These are phyloP conservation scores for Leishmania aethiopica DNA, from an alignment of 208 protist genomes.

Conservation along the genomic window DNA sequence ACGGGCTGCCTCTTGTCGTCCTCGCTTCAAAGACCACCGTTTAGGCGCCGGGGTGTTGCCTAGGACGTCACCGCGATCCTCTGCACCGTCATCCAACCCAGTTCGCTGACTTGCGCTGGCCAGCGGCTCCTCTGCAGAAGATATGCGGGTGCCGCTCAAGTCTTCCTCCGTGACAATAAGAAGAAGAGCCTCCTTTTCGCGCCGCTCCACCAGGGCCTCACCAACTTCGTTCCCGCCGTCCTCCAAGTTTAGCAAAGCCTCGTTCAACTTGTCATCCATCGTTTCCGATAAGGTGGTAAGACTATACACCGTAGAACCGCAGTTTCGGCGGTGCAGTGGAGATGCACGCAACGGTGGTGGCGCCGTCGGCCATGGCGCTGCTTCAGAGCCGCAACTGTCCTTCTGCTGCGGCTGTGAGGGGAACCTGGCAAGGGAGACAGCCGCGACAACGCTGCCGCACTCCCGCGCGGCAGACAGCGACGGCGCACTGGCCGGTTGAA, in stretches of 20 bases:
- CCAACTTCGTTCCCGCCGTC: constrained; percentile 13
- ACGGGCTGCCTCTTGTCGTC: background rate
- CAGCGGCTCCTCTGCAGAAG: background rate
- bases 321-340: background rate
- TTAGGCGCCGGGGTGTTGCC: background rate
- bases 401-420: background rate
- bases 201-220: constrained; percentile 18
- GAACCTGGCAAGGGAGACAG: background rate
- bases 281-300: constrained; percentile 54
- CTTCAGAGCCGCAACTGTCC: background rate
- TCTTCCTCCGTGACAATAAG: constrained; percentile 15
- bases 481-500: background rate
- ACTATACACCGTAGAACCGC: constrained; percentile 1
- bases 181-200: constrained; percentile 10
- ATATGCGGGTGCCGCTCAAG: background rate
- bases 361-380: too few relatives aligned
- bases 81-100: background rate
- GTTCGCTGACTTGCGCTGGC: background rate
- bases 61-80: background rate
- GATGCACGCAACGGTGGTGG: background rate
- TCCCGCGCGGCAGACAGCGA: background rate
- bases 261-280: constrained; percentile 66
- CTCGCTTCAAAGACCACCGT: background rate
- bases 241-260: constrained; percentile 62
- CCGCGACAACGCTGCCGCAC: background rate